Evolutionary conservation across 805 yeast species (phyloP), one percentile per base, ranked within the genome.

Genomic region (Teunomyces funiuensis): DNA sequence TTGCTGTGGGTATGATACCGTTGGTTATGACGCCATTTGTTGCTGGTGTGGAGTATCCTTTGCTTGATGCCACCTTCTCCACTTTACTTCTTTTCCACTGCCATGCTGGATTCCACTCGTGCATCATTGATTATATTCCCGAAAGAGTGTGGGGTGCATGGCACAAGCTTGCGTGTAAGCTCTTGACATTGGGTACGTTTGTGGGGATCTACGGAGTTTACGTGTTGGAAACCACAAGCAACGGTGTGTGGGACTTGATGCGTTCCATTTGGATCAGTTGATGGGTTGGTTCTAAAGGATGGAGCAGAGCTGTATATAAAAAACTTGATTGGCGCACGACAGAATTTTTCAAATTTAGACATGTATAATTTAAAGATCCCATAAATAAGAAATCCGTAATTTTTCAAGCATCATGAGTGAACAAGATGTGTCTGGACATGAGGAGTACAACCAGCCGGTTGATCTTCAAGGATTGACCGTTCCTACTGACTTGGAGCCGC

Each of bases 91-190:
- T 91, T 53, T 76, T 83, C 45, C 98, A 93, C 69, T 75, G 85
- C 42, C 88, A 84, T 64, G 78, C 85, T 53, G 99, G 98, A 9
- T 79, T 93, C 67, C 85, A 85, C 64, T 74, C 95, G 34, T 91
- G 97, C 73, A 89, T 93, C 57, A 83, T 83, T 45, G 99, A 91
- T 66, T 93, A 91, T 69, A 83, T 91, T 42, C 97, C 97, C 30
- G 66, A 72, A 59, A 79, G 99, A 62, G 87, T 83, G 17, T 93
- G 83, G 65, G 96, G 96, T 27, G 63, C 72, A 30, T 79, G 86
- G 76, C 84, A 88, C 67, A 74, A 74, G 46, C 68, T 76, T 28
- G 90, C 95, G 42, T 68, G 80, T 72, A 75, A 74, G 47, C 60
- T 88, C 42, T 76, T 93, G 54, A 76, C 80, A 28, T 66, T 82